Percentiles rank a stretch among this genome's conserved stretches.
Evolutionary conservation across 1,284 basidiomycete genomes (phyloP).

Genomic region (Pascua sp.): DNA sequence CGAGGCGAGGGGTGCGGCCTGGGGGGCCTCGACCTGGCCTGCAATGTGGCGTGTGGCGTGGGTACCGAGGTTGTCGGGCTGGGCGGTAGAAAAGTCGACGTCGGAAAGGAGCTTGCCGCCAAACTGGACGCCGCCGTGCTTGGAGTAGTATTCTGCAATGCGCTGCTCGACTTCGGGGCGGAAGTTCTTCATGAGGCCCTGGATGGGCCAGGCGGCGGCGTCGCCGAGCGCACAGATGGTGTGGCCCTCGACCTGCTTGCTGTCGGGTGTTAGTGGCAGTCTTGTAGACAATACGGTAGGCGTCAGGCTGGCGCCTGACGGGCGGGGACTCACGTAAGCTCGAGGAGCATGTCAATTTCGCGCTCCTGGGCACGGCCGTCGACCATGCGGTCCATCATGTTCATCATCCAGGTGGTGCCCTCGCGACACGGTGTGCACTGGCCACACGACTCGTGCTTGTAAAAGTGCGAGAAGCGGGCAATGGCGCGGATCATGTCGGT

Average conservation of each 20-base stretch:
- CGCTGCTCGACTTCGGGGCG: constrained; percentile 87
- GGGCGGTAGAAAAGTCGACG: constrained; percentile 66
- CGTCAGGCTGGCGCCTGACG: too few relatives aligned
- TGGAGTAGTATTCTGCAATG: constrained; percentile 71
- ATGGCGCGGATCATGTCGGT: constrained; percentile 92
- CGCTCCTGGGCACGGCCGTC: constrained; percentile 84
- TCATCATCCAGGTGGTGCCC: constrained; percentile 97
- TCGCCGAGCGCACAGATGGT: constrained; percentile 96
- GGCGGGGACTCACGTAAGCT: constrained; percentile 64
- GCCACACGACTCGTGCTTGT: constrained; percentile 98
- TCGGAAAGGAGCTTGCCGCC: constrained; percentile 76
- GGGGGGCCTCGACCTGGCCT: too few relatives aligned
- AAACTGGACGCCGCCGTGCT: constrained; percentile 81
- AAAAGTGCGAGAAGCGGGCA: constrained; percentile 89
- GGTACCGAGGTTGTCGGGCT: constrained; percentile 79
- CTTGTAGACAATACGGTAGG: too few relatives aligned
- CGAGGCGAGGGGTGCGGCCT: too few relatives aligned
- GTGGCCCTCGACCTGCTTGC: constrained; percentile 92
- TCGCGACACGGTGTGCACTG: constrained; percentile 97
- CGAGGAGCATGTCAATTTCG: constrained; percentile 96
- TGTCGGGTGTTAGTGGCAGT: constrained; percentile 50
- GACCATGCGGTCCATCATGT: constrained; percentile 86
- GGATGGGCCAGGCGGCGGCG: constrained; percentile 97
- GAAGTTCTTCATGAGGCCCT: constrained; percentile 89
- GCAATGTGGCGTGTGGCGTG: constrained; percentile 32